Evolutionary conservation across 2,329 filamentous ascomycete species (phyloP), one percentile per base, ranked within the genome.

Genomic region (Microcera coccophila): DNA sequence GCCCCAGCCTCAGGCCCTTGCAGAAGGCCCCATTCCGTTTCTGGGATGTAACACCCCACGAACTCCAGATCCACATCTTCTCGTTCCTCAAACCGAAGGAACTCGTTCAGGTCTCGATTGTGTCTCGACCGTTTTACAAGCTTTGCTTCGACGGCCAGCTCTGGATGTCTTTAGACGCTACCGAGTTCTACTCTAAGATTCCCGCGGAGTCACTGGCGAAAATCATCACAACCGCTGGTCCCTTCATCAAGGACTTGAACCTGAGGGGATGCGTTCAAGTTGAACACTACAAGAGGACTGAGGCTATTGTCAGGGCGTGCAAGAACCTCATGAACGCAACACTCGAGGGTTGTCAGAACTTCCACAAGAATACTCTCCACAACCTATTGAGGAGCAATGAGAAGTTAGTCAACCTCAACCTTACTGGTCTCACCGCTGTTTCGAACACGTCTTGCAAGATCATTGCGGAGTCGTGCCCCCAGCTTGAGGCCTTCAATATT

Each of bases 91-190:
- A 74, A 20, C 90, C 90, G 1, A 89, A 83, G 59, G 84, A 97
- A 61, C 78, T 97, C 24, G 81, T 96, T 10, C 79, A 82, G 45
- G 79, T 79, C 42, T 95, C 91, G 1, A 72, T 80, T 15, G 85
- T 93, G 16, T 91, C 82, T 61, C 89, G 82, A 63, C 68, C 76
- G 5, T 96, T 93, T 73, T 74, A 95, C 63, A 75, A 77, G 36
- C 82, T 87, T 66, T 96, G 91, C 67, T 95, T 91, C 57, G 91
- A 98, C 63, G 93, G 93, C 2, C 93, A 98, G 67, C 70, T 97
- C 14, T 98, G 93, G 93, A 83, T 82, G 3, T 81, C 78, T 32
- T 76, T 97, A 37, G 90, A 97, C 62, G 82, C 87, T 2, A 84
- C 89, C 7, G 82, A 87, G 38, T 97, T 91, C 65, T 96, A 97